Base-by-base conservation (phyloP, 1,284 basidiomycete genomes). In the Leccinum solheimii region DNA sequence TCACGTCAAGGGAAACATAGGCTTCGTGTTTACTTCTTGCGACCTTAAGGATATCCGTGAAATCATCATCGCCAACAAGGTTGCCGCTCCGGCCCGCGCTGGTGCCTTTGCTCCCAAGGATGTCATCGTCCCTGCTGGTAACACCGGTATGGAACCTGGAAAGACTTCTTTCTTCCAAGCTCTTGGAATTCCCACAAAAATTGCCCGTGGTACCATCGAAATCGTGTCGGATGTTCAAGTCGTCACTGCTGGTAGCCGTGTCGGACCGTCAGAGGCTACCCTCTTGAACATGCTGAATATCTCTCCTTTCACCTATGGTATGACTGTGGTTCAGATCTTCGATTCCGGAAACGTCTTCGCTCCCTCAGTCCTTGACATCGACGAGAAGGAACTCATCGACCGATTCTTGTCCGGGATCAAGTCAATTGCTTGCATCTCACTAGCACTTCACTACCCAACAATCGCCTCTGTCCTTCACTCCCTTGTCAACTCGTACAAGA, bases 111-210 rank as follows among this genome's bases (percentile, higher is more conserved):
- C 97, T 51, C 94, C 97, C 72, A 87, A 85, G 80, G 91, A 98
- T 76, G 97, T 99, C 77, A 84, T 79, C 68, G 93, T 99, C 74
- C 92, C 94, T 59, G 95, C 89, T 61, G 93, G 95, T 67, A 98
- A 98, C 91, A 99, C 97, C 64, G 97, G 97, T 80, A 99, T 99
- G 97, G 97, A 98, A 80, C 97, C 97, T 74, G 95, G 95, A 76
- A 98, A 98, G 86, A 98, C 95, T 65, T 96, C 95, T 73, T 99
- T 99, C 95, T 99, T 99, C 95, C 97, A 99, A 86, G 97, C 97
- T 64, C 91, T 99, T 75, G 92, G 94, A 86, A 96, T 99, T 79
- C 97, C 97, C 57, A 99, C 97, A 81, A 99, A 99, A 90, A 99
- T 99, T 74, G 96, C 97, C 63, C 93, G 97, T 91, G 97, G 97